Evolutionary conservation across 345 rosid genomes (phyloP), one percentile per base, ranked within the genome.

Genomic region (Pistacia atlantica): DNA sequence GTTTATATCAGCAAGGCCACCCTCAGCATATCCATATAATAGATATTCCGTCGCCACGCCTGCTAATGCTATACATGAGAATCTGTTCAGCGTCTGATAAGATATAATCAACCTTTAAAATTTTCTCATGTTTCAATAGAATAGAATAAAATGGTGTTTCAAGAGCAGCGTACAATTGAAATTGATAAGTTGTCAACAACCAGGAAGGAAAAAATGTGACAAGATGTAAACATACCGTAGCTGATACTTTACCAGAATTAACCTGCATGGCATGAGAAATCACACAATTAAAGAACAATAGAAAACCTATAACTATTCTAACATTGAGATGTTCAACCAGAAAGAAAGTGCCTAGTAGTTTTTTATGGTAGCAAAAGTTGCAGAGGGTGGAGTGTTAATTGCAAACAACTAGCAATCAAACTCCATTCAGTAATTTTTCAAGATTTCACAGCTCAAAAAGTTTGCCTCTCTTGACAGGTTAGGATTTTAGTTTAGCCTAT

Each of bases 21-120:
- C 97, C 85, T 91, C 97, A 3, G 98, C 93, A 20, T 80, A 87
- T 70, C 96, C 97, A 49, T 80, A 93, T 6, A 92, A 80, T 42
- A 93, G 90, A 85, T 87, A 95, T 73, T 93, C 98, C 0, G 98
- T 87, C 11, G 91, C 88, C 70, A 92, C 94, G 2, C 97, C 99
- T 4, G 98, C 99, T 49, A 93, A 82, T 16, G 96, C 98, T 72
- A 95, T 88, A 79, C 99, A 93, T 11, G 94, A 85, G 88, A 95
- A 93, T 87, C 89, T 95, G 90, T 90, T 95, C 79, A 95, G 80
- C 60, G 81, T 95, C 99, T 93, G 81, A 48, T 12, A 62, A 68
- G 65, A 55, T 31, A 54, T 11, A 66, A 54, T 66, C 66, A 11
- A 35, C 4, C 38, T 38, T 81, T 33, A 85, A 80, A 67, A 58